These are phyloP conservation scores for Zalaria sp. DNA, from an alignment of 2,329 filamentous ascomycete species.

Conservation along the genomic window DNA sequence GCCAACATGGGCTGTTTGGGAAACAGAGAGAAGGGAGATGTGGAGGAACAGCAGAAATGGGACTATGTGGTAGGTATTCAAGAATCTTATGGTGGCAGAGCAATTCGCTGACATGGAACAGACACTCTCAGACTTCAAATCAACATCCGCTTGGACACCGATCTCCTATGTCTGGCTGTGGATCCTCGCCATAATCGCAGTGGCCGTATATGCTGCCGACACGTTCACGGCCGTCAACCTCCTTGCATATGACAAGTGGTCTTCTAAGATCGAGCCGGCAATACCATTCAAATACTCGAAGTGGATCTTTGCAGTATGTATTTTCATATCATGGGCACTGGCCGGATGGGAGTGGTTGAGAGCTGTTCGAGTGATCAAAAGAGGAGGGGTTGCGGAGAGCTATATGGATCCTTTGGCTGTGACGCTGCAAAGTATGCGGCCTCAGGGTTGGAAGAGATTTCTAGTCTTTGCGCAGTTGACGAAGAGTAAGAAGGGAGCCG, in stretches of 20 bases:
- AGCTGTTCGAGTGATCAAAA: conserved; percentile 65
- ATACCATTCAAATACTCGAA: conserved; percentile 69
- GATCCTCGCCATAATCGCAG: conserved; percentile 62
- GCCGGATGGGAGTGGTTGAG: conserved; percentile 66
- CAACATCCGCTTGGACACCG: conserved; percentile 59
- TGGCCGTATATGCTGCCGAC: conserved; percentile 79
- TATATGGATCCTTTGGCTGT: conserved; percentile 83
- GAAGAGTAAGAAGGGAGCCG: conserved; percentile 77
- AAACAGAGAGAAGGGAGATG: conserved; percentile 21
- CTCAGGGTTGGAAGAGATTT: conserved; percentile 76
- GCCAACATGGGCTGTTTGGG: conserved; percentile 20
- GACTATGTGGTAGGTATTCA: conserved; percentile 62
- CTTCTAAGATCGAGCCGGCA: conserved; percentile 63
- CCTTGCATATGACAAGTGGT: conserved; percentile 79
- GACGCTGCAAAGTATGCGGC: conserved; percentile 68
- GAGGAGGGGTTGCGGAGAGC: conserved; percentile 77
- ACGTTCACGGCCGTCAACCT: conserved; percentile 89
- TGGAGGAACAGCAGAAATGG: conserved; percentile 51
- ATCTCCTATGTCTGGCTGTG: conserved; percentile 79
- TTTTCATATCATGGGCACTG: conserved; percentile 79
- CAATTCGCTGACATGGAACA: conserved; percentile 14
- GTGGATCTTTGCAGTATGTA: conserved; percentile 91
- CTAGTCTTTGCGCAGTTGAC: conserved; percentile 86
- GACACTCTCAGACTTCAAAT: conserved; percentile 63
- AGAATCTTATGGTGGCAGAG: background rate